Evolutionary conservation across 139 green algal genomes (phyloP), one percentile per base, ranked within the genome.

Genomic region (Picochlorum costavermella): DNA sequence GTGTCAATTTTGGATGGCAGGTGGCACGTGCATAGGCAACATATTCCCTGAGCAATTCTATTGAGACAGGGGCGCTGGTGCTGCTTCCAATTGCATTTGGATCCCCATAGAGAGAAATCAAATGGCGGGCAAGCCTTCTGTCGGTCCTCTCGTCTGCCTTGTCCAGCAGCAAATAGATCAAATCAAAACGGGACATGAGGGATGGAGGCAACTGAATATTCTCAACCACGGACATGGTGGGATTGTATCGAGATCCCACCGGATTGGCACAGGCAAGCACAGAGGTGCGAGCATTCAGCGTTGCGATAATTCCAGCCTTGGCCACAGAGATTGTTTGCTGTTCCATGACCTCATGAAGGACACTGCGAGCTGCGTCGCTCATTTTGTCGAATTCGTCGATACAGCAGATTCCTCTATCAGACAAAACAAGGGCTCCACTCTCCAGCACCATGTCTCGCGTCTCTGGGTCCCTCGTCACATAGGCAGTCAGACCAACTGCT

Each of bases 341-440:
- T 84, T 98, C 92, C 92, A 98, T 98, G 49, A 96, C 91, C 75
- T 96, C 84, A 56, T 91, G 87, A 68, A 94, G 71, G 77, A 95
- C 96, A 69, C 71, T 86, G 30, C 94, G 76, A 6, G 90, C 90
- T n/a, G 72, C 72, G 25, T 98, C 93, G 64, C 77, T 90, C 87
- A 98, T 97, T 80, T 98, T 98, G 82, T 98, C 92, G 73, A 98
- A 98, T 83, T 98, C 92, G 71, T 98, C 91, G 69, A 98, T 98
- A 84, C 90, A 97, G 87, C 92, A 98, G 14, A 97, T 79, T 67
- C 92, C 91, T 2, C 76, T 70, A 72, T 97, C 91, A 16, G 69
- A 86, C 45, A 99, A 82, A 67, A 98, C 94, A 60, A 99, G 81
- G 12, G 93, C 93, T 28, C 93, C 94, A 25, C 74, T 88, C 83